phyloP scores from a whole-genome alignment of 192 early-diverging fungal species.

The Backusella sp. region DNA sequence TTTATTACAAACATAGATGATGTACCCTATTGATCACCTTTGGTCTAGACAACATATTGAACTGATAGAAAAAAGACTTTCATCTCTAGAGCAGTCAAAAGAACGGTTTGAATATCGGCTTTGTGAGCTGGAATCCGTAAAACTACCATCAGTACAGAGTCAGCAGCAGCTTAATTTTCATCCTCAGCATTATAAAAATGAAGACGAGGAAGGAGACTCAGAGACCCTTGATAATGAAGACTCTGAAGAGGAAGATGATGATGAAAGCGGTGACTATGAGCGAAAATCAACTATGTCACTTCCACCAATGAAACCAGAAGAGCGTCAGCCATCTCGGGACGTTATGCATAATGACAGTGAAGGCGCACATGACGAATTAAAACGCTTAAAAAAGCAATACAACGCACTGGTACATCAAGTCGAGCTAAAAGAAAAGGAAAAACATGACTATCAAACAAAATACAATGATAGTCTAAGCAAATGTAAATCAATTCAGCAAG shows the following conservation, averaged over 20 bases:
- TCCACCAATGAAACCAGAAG: conserved; percentile 10
- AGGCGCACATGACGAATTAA: conserved; percentile 3
- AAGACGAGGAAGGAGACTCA: background rate
- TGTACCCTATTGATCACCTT: background rate
- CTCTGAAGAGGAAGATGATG: background rate
- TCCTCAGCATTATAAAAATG: background rate
- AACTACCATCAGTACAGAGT: background rate
- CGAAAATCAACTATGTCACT: background rate
- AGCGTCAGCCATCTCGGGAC: conserved; percentile 6
- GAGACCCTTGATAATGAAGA: background rate
- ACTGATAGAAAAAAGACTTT: background rate
- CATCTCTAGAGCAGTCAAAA: background rate
- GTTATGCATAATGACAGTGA: conserved; percentile 1
- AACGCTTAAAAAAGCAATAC: conserved; percentile 2
- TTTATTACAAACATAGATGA: conserved; percentile 1
- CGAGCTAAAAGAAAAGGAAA: conserved; percentile 3
- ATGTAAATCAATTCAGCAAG: background rate
- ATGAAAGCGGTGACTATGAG: background rate
- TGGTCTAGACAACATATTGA: conserved; percentile 8
- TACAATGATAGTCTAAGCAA: background rate
- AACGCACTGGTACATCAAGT: conserved; percentile 5
- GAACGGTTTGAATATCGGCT: conserved; percentile 14
- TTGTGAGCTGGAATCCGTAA: background rate
- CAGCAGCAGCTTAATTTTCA: background rate
- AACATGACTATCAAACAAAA: conserved; percentile 3